Evolutionary conservation across 2,329 filamentous ascomycete genomes (phyloP).

Genomic region (Alternaria brassicae): DNA sequence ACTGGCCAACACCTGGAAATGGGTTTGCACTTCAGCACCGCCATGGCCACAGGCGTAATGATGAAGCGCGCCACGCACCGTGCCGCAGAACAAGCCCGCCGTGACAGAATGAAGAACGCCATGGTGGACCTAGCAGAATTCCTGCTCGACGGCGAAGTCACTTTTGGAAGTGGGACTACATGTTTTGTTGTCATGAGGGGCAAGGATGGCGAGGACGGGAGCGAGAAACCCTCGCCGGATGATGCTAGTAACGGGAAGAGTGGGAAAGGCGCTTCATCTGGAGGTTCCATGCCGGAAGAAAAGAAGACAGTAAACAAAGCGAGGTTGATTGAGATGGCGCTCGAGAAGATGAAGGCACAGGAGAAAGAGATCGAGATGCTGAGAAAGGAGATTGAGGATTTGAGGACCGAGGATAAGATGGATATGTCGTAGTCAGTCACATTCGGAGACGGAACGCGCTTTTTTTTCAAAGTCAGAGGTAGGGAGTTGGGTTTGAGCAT

Average conservation of each 20-base stretch:
- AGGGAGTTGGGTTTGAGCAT: not conserved
- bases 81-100: constrained; percentile 41
- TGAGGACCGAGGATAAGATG: constrained; percentile 30
- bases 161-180: constrained; percentile 40
- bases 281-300: constrained; percentile 18
- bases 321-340: constrained; percentile 39
- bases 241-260: constrained; percentile 3
- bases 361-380: constrained; percentile 39
- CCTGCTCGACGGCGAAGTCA: constrained; percentile 40
- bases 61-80: constrained; percentile 44
- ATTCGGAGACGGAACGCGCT: not conserved
- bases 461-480: not conserved
- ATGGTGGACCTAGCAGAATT: constrained; percentile 43
- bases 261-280: constrained; percentile 2
- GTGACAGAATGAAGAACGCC: constrained; percentile 43
- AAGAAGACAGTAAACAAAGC: constrained; percentile 44
- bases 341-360: constrained; percentile 42
- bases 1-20: constrained; percentile 41
- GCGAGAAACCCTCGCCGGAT: not conserved
- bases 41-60: constrained; percentile 44
- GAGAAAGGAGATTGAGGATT: constrained; percentile 33
- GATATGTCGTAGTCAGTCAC: constrained; percentile 25
- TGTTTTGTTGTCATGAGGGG: constrained; percentile 41
- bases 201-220: constrained; percentile 15
- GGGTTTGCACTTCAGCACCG: constrained; percentile 42